phyloP scores from a whole-genome alignment of 352 stramenopile genomes.

The Pythium biforme region DNA sequence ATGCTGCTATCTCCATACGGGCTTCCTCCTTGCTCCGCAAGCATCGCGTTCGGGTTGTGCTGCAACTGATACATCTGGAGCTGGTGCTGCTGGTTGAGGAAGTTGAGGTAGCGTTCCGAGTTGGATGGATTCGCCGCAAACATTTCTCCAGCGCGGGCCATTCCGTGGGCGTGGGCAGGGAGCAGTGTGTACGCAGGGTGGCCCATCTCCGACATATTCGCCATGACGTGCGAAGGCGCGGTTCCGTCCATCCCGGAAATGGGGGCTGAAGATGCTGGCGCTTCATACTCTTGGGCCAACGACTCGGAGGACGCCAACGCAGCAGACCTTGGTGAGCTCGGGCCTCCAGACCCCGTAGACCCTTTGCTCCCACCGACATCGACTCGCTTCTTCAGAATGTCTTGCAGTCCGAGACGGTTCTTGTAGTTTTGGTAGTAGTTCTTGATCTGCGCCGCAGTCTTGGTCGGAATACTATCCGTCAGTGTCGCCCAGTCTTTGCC shows the following conservation, averaged over 20 bases:
- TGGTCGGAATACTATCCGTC: conserved; percentile 85
- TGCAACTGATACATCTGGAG: conserved; percentile 85
- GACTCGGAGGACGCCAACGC: conserved; percentile 16
- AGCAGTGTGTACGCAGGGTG: conserved; percentile 35
- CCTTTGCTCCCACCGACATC: conserved; percentile 32
- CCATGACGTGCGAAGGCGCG: not conserved
- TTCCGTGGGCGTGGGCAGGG: conserved; percentile 26
- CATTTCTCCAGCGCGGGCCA: conserved; percentile 39
- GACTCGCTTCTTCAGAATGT: conserved; percentile 81
- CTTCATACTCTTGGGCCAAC: conserved; percentile 22
- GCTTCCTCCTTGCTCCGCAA: conserved; percentile 32
- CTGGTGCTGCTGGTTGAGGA: conserved; percentile 86
- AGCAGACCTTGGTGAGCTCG: conserved; percentile 17
- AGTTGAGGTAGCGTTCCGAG: conserved; percentile 78
- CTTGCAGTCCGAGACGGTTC: conserved; percentile 85
- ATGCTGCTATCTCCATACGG: conserved; percentile 55
- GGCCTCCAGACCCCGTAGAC: not conserved
- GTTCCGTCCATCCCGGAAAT: conserved; percentile 7
- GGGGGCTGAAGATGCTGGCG: conserved; percentile 23
- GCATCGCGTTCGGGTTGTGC: conserved; percentile 49
- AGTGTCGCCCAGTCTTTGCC: conserved; percentile 89
- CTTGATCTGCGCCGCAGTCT: conserved; percentile 90
- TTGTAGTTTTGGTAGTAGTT: conserved; percentile 95
- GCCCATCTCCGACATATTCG: conserved; percentile 14
- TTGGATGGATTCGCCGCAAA: conserved; percentile 39